These are phyloP conservation scores for Groenewaldozyma sp. DNA, from an alignment of 1,139 yeast genomes.

Conservation along the genomic window DNA sequence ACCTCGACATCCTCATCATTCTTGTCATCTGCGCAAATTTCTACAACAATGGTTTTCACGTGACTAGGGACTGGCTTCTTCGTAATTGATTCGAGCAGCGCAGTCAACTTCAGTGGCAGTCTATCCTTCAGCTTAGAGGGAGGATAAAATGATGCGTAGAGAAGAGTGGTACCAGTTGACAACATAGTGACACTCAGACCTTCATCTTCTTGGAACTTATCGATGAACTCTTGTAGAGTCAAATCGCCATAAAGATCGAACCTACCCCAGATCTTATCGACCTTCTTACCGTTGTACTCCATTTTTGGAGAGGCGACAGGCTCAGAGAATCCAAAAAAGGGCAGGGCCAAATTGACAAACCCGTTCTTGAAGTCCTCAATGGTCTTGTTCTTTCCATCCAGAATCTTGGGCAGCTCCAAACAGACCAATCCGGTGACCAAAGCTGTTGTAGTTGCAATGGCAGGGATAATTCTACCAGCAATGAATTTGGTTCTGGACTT, in stretches of 20 bases:
- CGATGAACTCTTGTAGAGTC: slow-evolving; percentile 66
- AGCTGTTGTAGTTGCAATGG: slow-evolving; percentile 97
- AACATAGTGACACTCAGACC: slow-evolving; percentile 86
- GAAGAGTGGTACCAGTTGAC: slow-evolving; percentile 79
- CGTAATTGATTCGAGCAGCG: slow-evolving; percentile 70
- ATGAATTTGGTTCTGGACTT: slow-evolving; percentile 67
- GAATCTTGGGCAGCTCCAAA: slow-evolving; percentile 84
- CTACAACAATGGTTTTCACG: slow-evolving; percentile 70
- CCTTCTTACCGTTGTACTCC: slow-evolving; percentile 64
- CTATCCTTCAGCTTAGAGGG: slow-evolving; percentile 83
- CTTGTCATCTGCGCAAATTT: slow-evolving; percentile 85
- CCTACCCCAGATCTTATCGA: slow-evolving; percentile 94
- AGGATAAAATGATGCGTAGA: slow-evolving; percentile 91
- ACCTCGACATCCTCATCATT: slow-evolving; percentile 94
- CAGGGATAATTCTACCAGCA: slow-evolving; percentile 90
- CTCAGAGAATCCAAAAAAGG: slow-evolving; percentile 94
- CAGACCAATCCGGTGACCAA: slow-evolving; percentile 92
- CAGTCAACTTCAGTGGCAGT: slow-evolving; percentile 54
- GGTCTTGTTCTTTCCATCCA: slow-evolving; percentile 52
- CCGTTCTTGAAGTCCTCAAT: slow-evolving; percentile 93
- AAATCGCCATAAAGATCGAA: slow-evolving; percentile 73
- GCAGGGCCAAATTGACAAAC: slow-evolving; percentile 85
- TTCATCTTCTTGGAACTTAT: slow-evolving; percentile 68
- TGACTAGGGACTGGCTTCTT: slow-evolving; percentile 76
- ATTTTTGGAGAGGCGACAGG: slow-evolving; percentile 82